These are phyloP conservation scores for Pleurozium schreberi DNA, from an alignment of 225 moss, liverwort and hornwort species.

Conservation along the genomic window DNA sequence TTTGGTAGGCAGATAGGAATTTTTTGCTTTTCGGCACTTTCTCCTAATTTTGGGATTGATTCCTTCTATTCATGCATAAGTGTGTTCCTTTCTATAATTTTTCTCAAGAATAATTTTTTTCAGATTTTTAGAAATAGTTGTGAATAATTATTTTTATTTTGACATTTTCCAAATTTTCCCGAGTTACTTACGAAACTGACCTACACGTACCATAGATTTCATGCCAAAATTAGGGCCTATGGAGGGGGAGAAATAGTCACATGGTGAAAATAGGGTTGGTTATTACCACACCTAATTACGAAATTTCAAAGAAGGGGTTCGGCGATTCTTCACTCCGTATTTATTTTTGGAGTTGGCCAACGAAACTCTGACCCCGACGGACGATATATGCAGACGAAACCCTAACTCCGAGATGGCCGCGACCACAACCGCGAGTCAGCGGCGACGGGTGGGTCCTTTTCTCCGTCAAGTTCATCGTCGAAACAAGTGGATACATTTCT, in stretches of 20 bases:
- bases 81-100: too few species aligned
- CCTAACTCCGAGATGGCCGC: not conserved
- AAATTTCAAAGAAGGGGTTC: not conserved
- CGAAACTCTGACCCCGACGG: not conserved
- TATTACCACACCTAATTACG: too few species aligned
- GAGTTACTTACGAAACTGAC: too few species aligned
- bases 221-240: rapidly evolving
- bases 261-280: not conserved
- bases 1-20: too few species aligned
- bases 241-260: not conserved
- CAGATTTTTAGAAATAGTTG: too few species aligned
- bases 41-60: too few species aligned
- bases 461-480: not conserved
- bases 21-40: too few species aligned
- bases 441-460: not conserved
- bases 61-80: too few species aligned
- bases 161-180: too few species aligned
- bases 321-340: not conserved
- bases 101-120: too few species aligned
- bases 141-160: too few species aligned
- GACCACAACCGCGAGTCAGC: not conserved
- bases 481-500: not conserved
- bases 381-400: not conserved
- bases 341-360: not conserved
- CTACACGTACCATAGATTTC: too few species aligned